Base-by-base conservation (phyloP, 179 eudicot genomes). In the Beta corolliflora region DNA sequence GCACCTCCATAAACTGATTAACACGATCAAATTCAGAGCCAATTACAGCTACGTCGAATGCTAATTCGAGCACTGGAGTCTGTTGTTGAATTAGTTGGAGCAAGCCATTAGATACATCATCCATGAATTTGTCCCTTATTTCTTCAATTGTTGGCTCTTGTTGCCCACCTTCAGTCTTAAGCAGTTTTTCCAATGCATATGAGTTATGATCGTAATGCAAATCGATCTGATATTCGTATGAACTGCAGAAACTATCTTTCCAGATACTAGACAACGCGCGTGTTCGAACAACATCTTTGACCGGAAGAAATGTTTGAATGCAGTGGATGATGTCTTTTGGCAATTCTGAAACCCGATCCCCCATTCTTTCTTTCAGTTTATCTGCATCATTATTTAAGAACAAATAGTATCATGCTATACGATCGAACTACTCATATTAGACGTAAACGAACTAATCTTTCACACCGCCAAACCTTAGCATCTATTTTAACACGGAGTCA, bases 251-350 rank as follows among this genome's bases (percentile, higher is more conserved):
- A 3, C 19, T 71, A 36, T 36, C 3, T 14, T 59, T 46, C 76
- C 69, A 79, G 12, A 76, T 71, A 70, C 59, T 79, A 9, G 81
- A 79, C 31, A 79, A 71, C 44, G 60, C 44, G 71, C 77, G 71
- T 36, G 41, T 36, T 36, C 41, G 41, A 36, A 3, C 41, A 36
- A 3, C 41, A 2, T 36, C 2, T 36, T 79, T 3, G 15, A 48
- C 19, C 11, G 77, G 71, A 60, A 80, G 77, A 18, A 75, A 23
- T 9, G 60, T 61, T 18, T 60, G 9, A 59, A 80, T 72, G 25
- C 10, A 1, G 14, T 46, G 71, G 61, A 71, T 60, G 4, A 80
- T 29, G 18, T 66, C 25, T 44, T 79, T 68, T 18, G 76, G 81
- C 44, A 79, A 44, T 58, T 79, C 56, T 9, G 81, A 69, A 36